Conservation (phyloP, 331 rosid species). For the Pyracantha coccinea region DNA sequence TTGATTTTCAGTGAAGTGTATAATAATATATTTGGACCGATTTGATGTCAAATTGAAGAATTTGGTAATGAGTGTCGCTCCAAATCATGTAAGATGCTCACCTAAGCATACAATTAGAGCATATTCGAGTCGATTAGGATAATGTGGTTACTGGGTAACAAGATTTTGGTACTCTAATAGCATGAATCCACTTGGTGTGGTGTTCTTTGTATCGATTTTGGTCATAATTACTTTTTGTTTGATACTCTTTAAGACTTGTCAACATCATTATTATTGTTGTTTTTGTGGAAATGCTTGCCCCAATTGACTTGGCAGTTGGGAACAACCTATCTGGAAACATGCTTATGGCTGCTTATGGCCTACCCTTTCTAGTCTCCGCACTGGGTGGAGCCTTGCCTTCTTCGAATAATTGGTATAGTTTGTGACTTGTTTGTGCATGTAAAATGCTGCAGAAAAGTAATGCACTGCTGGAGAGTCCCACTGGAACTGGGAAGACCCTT, state of each 20-base stretch:
- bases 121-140: neutral
- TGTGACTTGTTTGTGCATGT: neutral
- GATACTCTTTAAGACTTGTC: neutral
- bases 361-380: neutral
- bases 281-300: neutral
- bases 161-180: neutral
- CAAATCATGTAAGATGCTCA: neutral
- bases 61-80: neutral
- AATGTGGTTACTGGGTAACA: neutral
- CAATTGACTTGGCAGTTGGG: neutral
- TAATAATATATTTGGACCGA: neutral
- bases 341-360: neutral
- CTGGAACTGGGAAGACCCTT: slow-evolving; percentile 93
- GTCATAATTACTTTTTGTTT: neutral
- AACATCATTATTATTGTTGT: neutral
- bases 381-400: neutral
- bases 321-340: neutral
- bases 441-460: slow-evolving; percentile 52
- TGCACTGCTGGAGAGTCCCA: slow-evolving; percentile 96
- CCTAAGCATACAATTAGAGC: neutral
- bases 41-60: neutral
- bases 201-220: neutral
- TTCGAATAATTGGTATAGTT: neutral
- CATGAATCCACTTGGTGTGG: neutral
- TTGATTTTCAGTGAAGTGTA: neutral